A percentile compares a stretch with the other conserved stretches of the same genome.
phyloP scores from a whole-genome alignment of 106 monocot species.

The Dioscorea dumetorum region DNA sequence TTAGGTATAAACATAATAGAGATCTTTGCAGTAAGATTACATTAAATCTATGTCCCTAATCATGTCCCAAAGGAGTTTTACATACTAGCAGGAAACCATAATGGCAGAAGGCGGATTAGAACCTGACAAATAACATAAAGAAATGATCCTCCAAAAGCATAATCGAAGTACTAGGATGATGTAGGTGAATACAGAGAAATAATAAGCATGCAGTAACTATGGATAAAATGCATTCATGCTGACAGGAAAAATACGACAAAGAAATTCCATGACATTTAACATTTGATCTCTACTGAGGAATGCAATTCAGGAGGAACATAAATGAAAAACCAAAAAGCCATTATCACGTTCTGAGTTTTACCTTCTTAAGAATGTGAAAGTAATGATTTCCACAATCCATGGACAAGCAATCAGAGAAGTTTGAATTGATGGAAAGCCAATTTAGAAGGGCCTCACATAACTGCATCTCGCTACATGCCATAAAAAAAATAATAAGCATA shows the following conservation, averaged over 20 bases:
- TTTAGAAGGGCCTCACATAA: too few relatives aligned
- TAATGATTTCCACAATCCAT: neutral
- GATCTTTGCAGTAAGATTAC: neutral
- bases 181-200: neutral
- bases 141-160: slow-evolving; percentile 4
- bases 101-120: slow-evolving; percentile 54
- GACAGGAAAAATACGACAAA: neutral
- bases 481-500: too few relatives aligned
- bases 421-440: too few relatives aligned
- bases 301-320: neutral
- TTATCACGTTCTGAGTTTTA: slow-evolving; percentile 6
- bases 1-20: neutral
- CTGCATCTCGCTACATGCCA: too few relatives aligned
- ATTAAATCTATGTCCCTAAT: neutral
- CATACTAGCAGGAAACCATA: slow-evolving; percentile 64
- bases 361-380: slow-evolving; percentile 43
- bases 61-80: neutral
- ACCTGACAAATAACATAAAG: slow-evolving; percentile 35
- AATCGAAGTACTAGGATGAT: neutral
- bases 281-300: neutral
- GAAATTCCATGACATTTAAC: neutral
- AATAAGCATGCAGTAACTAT: neutral
- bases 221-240: neutral
- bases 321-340: neutral
- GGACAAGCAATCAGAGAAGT: slow-evolving; percentile 6